Base-by-base conservation (phyloP, 352 stramenopile species). In the Aphanomyces euteiches region DNA sequence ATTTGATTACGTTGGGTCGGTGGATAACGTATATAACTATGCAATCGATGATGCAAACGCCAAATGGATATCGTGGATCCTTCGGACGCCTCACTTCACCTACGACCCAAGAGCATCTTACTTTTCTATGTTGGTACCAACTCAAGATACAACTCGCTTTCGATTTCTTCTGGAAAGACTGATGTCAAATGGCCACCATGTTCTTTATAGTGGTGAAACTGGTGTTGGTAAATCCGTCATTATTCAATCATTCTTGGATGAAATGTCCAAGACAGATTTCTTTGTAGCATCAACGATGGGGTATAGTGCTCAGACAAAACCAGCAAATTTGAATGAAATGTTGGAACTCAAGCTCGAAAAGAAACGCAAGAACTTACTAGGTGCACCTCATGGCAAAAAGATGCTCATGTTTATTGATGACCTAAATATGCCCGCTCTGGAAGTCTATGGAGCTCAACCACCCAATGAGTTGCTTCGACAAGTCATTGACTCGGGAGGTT, bases 101-200 rank as follows among this genome's bases (percentile, higher is more conserved):
- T 98, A 95, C 67, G 77, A 93, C 19, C 76, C 82, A 17, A 79
- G 72, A 0, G 78, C 87, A 13, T 95, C 92, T 5, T 98, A 98
- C 77, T 98, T 98, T 72, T 88, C 89, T 3, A 93, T 98, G 83
- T 82, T 98, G 15, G 95, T 98, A 2, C 95, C 95, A 0, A 98
- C 95, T 0, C 82, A 92, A 67, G 95, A 98, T 66, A 98, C 95
- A 4, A 97, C 90, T n/a, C 84, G 92, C 1, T 98, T 98, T 67
- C 86, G 88, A 45, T 98, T 95, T 72, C 60, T 98, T 6, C 84
- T 98, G 13, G 90, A 95, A 50, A 91, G 91, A 48, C 74, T 98
- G 8, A 77, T 95, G 75, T 80, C 93, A 13, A 77, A 85, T 28
- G 82, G 88, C 36, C 82, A 89, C 64, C 86, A 97, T 54, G 89